Base-by-base conservation (phyloP, 768 basidiomycete species). In the Hemileccinum rubropunctum region DNA sequence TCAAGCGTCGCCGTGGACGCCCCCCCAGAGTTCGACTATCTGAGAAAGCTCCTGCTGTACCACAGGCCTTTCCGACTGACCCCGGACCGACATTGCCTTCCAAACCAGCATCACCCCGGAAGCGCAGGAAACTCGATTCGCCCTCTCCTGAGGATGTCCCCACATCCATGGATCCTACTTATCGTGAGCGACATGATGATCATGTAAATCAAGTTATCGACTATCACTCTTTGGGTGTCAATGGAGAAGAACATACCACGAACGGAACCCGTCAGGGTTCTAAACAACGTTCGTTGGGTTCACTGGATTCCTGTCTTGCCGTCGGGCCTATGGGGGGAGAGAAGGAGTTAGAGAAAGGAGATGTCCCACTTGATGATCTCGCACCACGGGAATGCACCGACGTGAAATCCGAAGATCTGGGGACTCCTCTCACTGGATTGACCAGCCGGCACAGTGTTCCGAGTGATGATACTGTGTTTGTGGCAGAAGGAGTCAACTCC, bases 391-490 rank as follows among this genome's bases (percentile, higher is more conserved):
- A 58, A 30, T 54, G 47, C 49, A n/a, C 49, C 18, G 73, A 70
- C 42, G 69, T 75, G 37, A 79, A 78, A 60, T 74, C 73, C n/a
- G 82, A 83, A 60, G 81, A 81, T 50, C 54, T 68, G 47, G 77
- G 71, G 27, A 82, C 81, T 27, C 79, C 80, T 1, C 62, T 76
- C 39, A 81, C 76, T 6, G 73, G 66, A 18, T 56, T 69, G 48
- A 74, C 78, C 42, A 79, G 77, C 55, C 71, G 72, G 51, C 79
- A 78, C 58, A 83, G 82, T 54, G 70, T 74, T 50, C 78, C 79
- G 27, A 82, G 77, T 58, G 84, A 84, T 52, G 79, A 79, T 46
- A 83, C 79, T 9, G 70, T 82, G 36, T 72, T 73, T 40, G 73
- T 68, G 14, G 53, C 61, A 12, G 72, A 76, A 33, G 62, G 54